A percentile compares a stretch with the other conserved stretches of the same genome.
These are phyloP conservation scores for Lodderomyces parapsilosis DNA, from an alignment of 1,139 yeast species.

Conservation along the genomic window DNA sequence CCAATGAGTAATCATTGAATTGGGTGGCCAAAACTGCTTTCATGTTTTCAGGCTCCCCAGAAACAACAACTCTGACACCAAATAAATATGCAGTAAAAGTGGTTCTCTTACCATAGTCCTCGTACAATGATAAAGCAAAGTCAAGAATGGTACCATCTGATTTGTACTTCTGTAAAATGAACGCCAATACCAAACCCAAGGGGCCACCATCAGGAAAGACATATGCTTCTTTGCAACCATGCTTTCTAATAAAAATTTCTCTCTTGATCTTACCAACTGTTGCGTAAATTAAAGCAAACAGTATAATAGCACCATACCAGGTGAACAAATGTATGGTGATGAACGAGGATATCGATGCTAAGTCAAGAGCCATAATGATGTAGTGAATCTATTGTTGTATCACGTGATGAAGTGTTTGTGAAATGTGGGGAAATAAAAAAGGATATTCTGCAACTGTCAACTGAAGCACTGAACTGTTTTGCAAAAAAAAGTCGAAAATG, in stretches of 20 bases:
- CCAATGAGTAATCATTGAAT: conserved; percentile 52
- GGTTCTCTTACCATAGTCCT: conserved; percentile 2
- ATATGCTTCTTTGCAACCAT: conserved; percentile 11
- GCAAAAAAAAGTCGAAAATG: too few relatives aligned
- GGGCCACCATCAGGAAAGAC: conserved; percentile 12
- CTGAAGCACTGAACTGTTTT: too few relatives aligned
- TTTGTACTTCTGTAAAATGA: conserved; percentile 18
- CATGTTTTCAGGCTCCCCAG: conserved; percentile 33
- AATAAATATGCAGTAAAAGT: conserved; percentile 39
- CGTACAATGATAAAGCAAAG: conserved; percentile 16
- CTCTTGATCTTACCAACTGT: conserved; percentile 10
- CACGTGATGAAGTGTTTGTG: too few relatives aligned
- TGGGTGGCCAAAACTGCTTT: conserved; percentile 42
- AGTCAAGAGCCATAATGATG: background rate
- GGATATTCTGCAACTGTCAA: background rate
- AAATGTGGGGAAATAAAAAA: too few relatives aligned
- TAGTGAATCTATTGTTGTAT: background rate
- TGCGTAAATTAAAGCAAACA: background rate
- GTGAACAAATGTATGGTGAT: conserved; percentile 4
- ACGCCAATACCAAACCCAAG: conserved; percentile 13
- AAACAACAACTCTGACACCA: conserved; percentile 19
- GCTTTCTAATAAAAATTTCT: conserved; percentile 7
- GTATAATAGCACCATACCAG: conserved; percentile 13
- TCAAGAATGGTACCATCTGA: conserved; percentile 27
- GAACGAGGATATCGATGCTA: background rate